These are phyloP conservation scores for Phascolomyces articulosus DNA, from an alignment of 371 early-diverging fungal species.

Conservation along the genomic window DNA sequence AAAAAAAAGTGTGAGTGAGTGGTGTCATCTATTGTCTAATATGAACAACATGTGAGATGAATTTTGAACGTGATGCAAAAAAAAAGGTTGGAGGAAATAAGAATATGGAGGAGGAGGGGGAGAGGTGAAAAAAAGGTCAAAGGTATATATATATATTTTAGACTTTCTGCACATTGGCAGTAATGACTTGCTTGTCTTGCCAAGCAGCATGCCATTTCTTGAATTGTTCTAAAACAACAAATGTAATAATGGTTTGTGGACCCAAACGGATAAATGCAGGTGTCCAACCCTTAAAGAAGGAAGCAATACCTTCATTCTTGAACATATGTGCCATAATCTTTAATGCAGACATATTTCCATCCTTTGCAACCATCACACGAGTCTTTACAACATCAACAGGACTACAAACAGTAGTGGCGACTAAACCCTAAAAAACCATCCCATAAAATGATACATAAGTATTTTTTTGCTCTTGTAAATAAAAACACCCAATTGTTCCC, in stretches of 20 bases:
- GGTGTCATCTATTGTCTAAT: too few species aligned
- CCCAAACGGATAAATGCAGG: constrained; percentile 67
- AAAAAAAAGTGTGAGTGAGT: too few species aligned
- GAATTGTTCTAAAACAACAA: constrained; percentile 69
- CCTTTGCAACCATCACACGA: constrained; percentile 64
- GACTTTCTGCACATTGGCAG: too few species aligned
- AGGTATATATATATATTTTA: too few species aligned
- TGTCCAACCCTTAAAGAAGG: constrained; percentile 78
- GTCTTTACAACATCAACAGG: constrained; percentile 81
- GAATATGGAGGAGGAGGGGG: too few species aligned
- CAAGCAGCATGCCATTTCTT: constrained; percentile 43
- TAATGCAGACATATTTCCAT: constrained; percentile 36
- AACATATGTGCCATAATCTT: constrained; percentile 49
- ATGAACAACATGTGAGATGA: too few species aligned
- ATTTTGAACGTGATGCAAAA: too few species aligned
- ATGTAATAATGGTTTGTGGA: constrained; percentile 72
- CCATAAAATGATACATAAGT: too few species aligned
- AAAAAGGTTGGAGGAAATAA: too few species aligned
- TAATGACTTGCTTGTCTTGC: too few species aligned
- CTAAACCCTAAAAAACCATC: constrained; percentile 61
- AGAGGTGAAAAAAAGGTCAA: too few species aligned
- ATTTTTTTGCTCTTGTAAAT: too few species aligned
- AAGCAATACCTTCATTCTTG: constrained; percentile 59
- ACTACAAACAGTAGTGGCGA: constrained; percentile 73
- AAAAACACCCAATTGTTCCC: neutral